phyloP scores from a whole-genome alignment of 129 eudicot genomes.

The Daucus carota region DH1_v3.0 NC_030386.2:12842501-12843000 shows the following conservation, averaged over 20 bases:
- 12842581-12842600: constrained; percentile 90
- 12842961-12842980: constrained; percentile 17
- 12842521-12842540: background rate
- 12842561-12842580: background rate
- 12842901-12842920: constrained; percentile 85
- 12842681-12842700: constrained; percentile 82
- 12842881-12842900: constrained; percentile 91
- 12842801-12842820: background rate
- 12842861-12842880: constrained; percentile 92
- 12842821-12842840: background rate
- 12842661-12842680: constrained; percentile 96
- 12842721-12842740: constrained; percentile 89
- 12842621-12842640: constrained; percentile 90
- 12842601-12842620: constrained; percentile 90
- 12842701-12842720: constrained; percentile 92
- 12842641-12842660: constrained; percentile 98
- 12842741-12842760: constrained; percentile 54
- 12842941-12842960: constrained; percentile 99
- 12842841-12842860: background rate
- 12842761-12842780: background rate
- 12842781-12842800: background rate
- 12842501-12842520: constrained; percentile 91
- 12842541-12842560: background rate
- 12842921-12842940: constrained; percentile 95
- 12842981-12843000: background rate